Base-by-base conservation (phyloP, 805 yeast species). In the Brettanomyces nanus region DNA sequence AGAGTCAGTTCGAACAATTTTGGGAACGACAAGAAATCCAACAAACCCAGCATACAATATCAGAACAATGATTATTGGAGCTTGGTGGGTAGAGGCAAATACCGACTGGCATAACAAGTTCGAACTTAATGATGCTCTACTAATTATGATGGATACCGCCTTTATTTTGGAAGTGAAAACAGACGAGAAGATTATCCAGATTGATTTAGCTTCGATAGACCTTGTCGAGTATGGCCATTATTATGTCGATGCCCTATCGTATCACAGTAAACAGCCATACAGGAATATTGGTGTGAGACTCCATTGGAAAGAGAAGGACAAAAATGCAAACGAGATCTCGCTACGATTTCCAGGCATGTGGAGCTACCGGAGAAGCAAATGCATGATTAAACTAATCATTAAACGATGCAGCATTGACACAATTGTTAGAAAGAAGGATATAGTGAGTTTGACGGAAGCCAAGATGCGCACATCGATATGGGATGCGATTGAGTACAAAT, bases 41-140 rank as follows among this genome's bases (percentile, higher is more conserved):
- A 36, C 6, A 44, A 37, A 6, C 31, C 41, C 15, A 62, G 59
- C 28, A 41, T 34, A 4, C 18, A 13, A 11, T 13, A 26, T 7
- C 9, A 25, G 17, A 29, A 30, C 10, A 22, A 20, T n/a, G 6
- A 30, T 59, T 6, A 37, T 53, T 19, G 63, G 56, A 1, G 53
- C 54, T 3, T 63, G 66, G 65, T 59, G 65, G 65, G 47, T 61
- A 1, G 39, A 41, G 17, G 39, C 50, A 14, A 43, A 39, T 40
- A 39, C 41, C 7, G 29, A 33, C 13, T 20, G 45, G 20, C 45
- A 47, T 26, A 37, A 41, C 6, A 28, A 15, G 5, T 33, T 32
- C 13, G 36, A 35, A 5, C 22, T 59, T 37, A 35, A 38, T 10
- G 54, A 55, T 20, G 34, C 46, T 11, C 46, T 61, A 4, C 39